Conservation (phyloP, 2,329 filamentous ascomycete species). For the Byssothecium circinans region DNA sequence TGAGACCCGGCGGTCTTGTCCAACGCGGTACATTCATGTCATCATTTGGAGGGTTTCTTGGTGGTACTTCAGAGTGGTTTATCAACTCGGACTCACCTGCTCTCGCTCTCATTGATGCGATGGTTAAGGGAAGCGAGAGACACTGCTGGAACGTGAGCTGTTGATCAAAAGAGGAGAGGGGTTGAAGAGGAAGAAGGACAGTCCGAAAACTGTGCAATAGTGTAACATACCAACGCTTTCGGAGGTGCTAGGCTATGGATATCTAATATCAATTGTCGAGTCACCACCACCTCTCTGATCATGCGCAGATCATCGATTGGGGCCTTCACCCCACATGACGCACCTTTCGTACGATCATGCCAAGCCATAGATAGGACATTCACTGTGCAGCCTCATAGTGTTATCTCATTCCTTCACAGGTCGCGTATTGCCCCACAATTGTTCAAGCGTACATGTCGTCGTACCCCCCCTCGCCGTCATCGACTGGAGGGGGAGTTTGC, state of each 20-base stretch:
- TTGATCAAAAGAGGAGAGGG: slow-evolving; percentile 9
- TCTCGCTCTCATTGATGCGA: slow-evolving; percentile 15
- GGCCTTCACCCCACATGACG: background rate
- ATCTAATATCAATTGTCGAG: background rate
- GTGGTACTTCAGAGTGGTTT: slow-evolving; percentile 15
- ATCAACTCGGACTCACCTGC: slow-evolving; percentile 23
- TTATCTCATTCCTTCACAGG: background rate
- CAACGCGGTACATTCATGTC: no score
- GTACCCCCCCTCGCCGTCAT: slow-evolving; percentile 56
- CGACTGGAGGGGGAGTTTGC: slow-evolving; percentile 48
- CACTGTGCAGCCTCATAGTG: background rate
- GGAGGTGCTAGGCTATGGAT: background rate
- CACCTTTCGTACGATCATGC: no score
- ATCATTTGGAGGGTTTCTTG: slow-evolving; percentile 14
- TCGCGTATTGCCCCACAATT: background rate
- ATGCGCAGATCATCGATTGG: background rate
- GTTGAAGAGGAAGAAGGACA: background rate
- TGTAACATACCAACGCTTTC: background rate
- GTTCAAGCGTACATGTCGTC: slow-evolving; percentile 54
- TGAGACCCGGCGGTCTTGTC: no score
- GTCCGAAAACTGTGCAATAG: background rate
- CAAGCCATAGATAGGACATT: no score
- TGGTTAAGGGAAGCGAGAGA: slow-evolving; percentile 14
- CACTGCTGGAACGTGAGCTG: slow-evolving; percentile 7
- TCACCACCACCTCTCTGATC: no score